Evolutionary conservation across 306 rosid species (phyloP).

Genomic region (Dalbergia cochinchinensis): DNA sequence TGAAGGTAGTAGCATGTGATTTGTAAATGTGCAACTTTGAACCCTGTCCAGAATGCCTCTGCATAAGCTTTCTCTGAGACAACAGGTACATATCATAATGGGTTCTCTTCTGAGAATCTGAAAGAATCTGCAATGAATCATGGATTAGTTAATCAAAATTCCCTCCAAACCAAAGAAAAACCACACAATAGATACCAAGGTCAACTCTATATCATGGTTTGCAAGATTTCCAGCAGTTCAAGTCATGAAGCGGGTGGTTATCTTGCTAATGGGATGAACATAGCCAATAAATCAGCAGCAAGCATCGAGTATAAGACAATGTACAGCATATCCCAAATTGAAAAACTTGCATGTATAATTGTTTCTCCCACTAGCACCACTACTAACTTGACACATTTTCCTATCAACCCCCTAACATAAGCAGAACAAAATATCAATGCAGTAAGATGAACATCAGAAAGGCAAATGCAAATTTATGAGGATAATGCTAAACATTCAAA

Average conservation of each 20-base stretch:
- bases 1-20: conserved; percentile 53
- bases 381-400: conserved; percentile 32
- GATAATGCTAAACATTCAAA: conserved; percentile 23
- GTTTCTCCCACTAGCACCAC: conserved; percentile 25
- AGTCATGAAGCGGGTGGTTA: conserved; percentile 22
- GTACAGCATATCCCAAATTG: conserved; percentile 10
- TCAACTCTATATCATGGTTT: conserved; percentile 1
- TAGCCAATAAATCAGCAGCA: conserved; percentile 31
- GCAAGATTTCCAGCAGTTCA: conserved; percentile 41
- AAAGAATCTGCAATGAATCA: conserved; percentile 90
- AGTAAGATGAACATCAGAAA: conserved; percentile 8
- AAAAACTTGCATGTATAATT: neutral
- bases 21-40: conserved; percentile 56
- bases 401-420: neutral
- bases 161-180: conserved; percentile 44
- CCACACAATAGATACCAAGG: conserved; percentile 37
- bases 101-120: conserved; percentile 80
- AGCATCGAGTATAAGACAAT: conserved; percentile 30
- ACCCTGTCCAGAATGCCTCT: conserved; percentile 53
- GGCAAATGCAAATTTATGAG: neutral
- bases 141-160: conserved; percentile 52
- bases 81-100: conserved; percentile 78
- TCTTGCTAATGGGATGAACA: conserved; percentile 31
- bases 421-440: conserved; percentile 1
- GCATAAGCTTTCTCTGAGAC: conserved; percentile 71